phyloP scores from a whole-genome alignment of 306 rosid genomes.

The Senna tora region DNA sequence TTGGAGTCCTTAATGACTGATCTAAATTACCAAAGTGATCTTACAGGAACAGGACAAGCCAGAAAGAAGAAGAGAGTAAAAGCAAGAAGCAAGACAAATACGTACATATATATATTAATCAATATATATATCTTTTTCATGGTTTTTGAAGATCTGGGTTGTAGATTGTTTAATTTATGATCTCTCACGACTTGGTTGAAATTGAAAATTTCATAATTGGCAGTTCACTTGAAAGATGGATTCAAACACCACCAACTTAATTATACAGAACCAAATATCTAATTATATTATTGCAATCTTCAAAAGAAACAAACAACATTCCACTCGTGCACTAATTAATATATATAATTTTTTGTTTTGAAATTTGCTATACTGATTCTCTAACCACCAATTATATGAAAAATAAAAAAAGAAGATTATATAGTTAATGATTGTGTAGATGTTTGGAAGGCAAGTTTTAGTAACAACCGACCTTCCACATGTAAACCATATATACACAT shows the following conservation, averaged over 20 bases:
- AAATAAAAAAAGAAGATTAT: neutral
- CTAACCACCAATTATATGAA: conserved; percentile 6
- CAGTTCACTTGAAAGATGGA: neutral
- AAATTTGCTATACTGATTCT: neutral
- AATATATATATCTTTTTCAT: no score
- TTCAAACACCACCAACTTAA: neutral
- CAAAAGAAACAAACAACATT: conserved; percentile 40
- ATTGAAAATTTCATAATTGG: neutral
- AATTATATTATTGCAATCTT: neutral
- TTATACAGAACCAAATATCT: neutral
- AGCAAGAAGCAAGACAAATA: no score
- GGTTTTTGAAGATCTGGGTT: neutral
- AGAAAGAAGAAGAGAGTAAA: no score
- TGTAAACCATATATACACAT: no score
- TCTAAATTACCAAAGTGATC: no score
- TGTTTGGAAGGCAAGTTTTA: conserved; percentile 28
- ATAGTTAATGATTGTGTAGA: neutral
- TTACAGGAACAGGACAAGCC: no score
- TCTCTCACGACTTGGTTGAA: neutral
- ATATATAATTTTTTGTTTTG: no score
- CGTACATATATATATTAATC: no score
- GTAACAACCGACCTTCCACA: conserved; percentile 30
- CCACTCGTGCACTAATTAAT: conserved; percentile 29
- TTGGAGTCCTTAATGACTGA: no score
- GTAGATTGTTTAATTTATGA: neutral